Evolutionary conservation across 2,329 filamentous ascomycete species (phyloP).

Genomic region (Xylariaceae sp.): DNA sequence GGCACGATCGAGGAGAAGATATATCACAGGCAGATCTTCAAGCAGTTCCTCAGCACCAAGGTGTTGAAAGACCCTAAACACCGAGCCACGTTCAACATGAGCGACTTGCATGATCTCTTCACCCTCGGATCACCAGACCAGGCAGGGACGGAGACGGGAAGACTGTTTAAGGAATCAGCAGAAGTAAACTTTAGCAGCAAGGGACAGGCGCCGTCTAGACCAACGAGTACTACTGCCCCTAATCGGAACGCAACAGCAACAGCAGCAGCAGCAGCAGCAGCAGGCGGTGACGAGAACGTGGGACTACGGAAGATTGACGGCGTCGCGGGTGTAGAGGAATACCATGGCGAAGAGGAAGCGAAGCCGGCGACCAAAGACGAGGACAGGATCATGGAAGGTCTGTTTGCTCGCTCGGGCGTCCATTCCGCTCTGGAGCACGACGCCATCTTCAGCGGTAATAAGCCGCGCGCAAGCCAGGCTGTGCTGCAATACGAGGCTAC

Average conservation of each 20-base stretch:
- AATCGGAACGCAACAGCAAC: constrained; percentile 3
- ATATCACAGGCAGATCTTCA: constrained; percentile 97
- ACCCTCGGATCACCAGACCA: constrained; percentile 64
- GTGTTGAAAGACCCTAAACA: constrained; percentile 93
- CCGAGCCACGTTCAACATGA: constrained; percentile 81
- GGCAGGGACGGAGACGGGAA: constrained; percentile 73
- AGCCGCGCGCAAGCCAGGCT: constrained; percentile 65
- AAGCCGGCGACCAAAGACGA: constrained; percentile 49
- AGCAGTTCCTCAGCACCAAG: constrained; percentile 96
- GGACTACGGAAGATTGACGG: constrained; percentile 33
- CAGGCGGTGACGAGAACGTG: constrained; percentile 24
- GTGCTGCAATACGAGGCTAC: constrained; percentile 80
- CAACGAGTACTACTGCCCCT: constrained; percentile 11
- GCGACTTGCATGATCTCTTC: constrained; percentile 89
- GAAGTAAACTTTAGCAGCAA: constrained; percentile 60
- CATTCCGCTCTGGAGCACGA: constrained; percentile 94
- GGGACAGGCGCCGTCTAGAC: constrained; percentile 3
- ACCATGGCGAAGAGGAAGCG: constrained; percentile 43
- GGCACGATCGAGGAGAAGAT: constrained; percentile 99
- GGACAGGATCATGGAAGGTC: constrained; percentile 77
- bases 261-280: constrained; percentile 4
- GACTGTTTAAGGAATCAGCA: constrained; percentile 73
- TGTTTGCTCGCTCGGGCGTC: constrained; percentile 80
- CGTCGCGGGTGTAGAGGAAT: constrained; percentile 27
- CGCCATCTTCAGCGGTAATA: constrained; percentile 74